Percentiles rank a stretch among this genome's conserved stretches.
These are phyloP conservation scores for Handroanthus guayacan DNA, from an alignment of 257 asterid genomes.

Conservation along the genomic window DNA sequence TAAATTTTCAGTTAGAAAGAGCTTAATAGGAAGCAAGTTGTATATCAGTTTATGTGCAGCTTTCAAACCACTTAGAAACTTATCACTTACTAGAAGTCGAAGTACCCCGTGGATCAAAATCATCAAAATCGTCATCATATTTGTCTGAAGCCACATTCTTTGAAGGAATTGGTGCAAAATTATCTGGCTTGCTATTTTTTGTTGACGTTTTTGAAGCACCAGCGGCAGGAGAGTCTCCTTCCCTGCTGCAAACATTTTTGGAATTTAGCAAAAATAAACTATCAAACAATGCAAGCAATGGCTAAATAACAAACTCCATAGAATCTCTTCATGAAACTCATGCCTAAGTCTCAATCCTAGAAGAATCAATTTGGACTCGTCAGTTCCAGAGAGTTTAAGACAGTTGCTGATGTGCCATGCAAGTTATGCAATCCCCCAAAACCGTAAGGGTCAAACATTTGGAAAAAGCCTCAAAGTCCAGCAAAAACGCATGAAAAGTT, in stretches of 20 bases:
- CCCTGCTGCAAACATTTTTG: conserved; percentile 58
- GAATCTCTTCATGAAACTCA: not conserved
- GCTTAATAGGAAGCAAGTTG: not conserved
- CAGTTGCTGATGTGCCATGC: conserved; percentile 14
- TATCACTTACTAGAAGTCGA: conserved; percentile 76
- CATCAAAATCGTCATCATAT: conserved; percentile 80
- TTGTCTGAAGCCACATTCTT: conserved; percentile 50
- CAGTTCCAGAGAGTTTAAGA: conserved; percentile 25
- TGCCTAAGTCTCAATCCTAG: conserved; percentile 3
- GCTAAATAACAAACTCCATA: conserved; percentile 4
- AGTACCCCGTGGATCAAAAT: conserved; percentile 95
- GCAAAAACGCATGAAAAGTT: not conserved
- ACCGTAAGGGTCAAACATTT: conserved; percentile 10
- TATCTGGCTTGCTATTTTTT: conserved; percentile 49
- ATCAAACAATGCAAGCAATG: conserved; percentile 9
- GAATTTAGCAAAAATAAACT: conserved; percentile 42
- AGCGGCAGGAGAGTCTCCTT: conserved; percentile 50
- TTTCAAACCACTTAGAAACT: conserved; percentile 2
- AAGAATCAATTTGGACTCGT: not conserved
- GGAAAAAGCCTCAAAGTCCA: conserved; percentile 23
- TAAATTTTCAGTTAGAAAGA: not conserved
- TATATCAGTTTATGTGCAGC: conserved; percentile 8
- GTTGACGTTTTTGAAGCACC: conserved; percentile 51
- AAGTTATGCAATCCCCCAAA: conserved; percentile 27
- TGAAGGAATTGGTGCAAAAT: conserved; percentile 55